These are phyloP conservation scores for Glutinoglossum americanum DNA, from an alignment of 495 filamentous ascomycete genomes.

Conservation along the genomic window DNA sequence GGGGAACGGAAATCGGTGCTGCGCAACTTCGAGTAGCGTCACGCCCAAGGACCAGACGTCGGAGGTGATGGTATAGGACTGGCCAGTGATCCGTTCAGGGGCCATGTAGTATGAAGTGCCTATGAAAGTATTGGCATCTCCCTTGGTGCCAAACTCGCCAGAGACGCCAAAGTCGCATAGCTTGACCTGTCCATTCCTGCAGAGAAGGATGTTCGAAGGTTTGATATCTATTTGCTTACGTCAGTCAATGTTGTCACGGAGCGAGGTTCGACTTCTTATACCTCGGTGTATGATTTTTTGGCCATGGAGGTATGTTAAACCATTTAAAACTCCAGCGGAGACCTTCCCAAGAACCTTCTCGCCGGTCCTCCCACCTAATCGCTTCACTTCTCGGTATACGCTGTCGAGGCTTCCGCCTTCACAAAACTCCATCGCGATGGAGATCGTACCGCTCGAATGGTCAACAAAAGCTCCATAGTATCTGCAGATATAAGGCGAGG, in stretches of 20 bases:
- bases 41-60: constrained; percentile 97
- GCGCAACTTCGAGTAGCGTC: constrained; percentile 87
- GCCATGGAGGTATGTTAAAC: constrained; percentile 86
- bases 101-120: constrained; percentile 99
- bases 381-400: constrained; percentile 92
- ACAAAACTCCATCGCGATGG: constrained; percentile 97
- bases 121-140: constrained; percentile 96
- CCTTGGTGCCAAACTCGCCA: constrained; percentile 94
- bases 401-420: constrained; percentile 88
- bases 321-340: constrained; percentile 84
- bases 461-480: constrained; percentile 96
- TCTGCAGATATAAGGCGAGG: constrained; percentile 79
- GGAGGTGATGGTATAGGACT: constrained; percentile 93
- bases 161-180: constrained; percentile 96
- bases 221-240: constrained; percentile 51
- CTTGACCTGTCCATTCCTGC: constrained; percentile 82
- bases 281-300: constrained; percentile 91
- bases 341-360: constrained; percentile 98
- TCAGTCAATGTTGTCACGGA: background rate
- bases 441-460: constrained; percentile 79
- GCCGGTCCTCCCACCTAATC: constrained; percentile 78
- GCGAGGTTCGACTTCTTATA: constrained; percentile 10
- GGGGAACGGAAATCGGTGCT: constrained; percentile 94
- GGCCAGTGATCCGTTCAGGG: constrained; percentile 88
- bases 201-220: constrained; percentile 88